phyloP scores from a whole-genome alignment of 371 early-diverging fungal genomes.

The Zancudomyces culisetae region DNA sequence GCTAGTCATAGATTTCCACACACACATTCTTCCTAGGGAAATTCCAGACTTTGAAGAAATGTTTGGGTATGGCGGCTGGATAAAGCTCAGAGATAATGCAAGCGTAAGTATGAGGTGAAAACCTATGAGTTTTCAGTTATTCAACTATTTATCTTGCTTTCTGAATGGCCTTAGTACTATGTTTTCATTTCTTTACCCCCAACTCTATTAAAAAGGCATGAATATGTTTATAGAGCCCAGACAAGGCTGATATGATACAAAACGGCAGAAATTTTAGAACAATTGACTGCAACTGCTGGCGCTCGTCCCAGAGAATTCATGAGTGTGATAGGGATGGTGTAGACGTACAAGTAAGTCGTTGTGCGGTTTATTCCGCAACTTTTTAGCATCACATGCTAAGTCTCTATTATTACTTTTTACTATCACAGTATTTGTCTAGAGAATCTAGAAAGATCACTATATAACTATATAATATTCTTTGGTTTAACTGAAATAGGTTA shows the following conservation, averaged over 20 bases:
- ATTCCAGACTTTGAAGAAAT: conserved; percentile 38
- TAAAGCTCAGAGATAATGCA: conserved; percentile 27
- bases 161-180: not conserved
- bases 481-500: conserved; percentile 20
- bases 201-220: no score
- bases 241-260: conserved; percentile 42
- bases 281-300: conserved; percentile 52
- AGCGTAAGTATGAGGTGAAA: conserved; percentile 12
- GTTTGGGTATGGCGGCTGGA: conserved; percentile 41
- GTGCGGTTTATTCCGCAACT: no score
- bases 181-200: not conserved
- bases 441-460: no score
- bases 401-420: no score
- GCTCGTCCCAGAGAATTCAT: conserved; percentile 31
- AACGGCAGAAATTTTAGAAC: conserved; percentile 47
- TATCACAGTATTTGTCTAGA: no score
- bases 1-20: conserved; percentile 20
- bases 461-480: no score
- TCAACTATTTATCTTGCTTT: not conserved
- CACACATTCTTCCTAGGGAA: conserved; percentile 44
- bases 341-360: conserved; percentile 31
- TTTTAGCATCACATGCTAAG: no score
- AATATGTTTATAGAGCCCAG: not conserved
- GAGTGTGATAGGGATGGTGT: conserved; percentile 31
- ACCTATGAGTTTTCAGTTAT: not conserved